A percentile compares a stretch with the other conserved stretches of the same genome.
Evolutionary conservation across 2,329 filamentous ascomycete species (phyloP).

Genomic region (Cladosporium sphaerospermum): DNA sequence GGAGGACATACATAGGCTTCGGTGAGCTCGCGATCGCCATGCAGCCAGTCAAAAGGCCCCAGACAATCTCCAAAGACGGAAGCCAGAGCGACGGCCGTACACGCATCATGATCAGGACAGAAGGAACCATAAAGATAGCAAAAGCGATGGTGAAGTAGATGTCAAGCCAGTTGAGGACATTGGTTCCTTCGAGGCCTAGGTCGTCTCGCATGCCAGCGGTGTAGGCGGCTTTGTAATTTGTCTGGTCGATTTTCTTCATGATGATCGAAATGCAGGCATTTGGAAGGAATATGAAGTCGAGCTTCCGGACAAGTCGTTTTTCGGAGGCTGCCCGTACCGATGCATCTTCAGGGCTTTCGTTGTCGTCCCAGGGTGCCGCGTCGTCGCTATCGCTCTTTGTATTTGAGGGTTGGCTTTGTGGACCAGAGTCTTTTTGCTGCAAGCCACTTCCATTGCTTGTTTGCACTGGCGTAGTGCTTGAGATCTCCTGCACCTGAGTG

Average conservation of each 20-base stretch:
- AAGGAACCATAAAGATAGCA: slow-evolving; percentile 35
- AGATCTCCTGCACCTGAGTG: not conserved
- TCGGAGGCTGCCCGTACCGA: not conserved
- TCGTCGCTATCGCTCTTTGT: not conserved
- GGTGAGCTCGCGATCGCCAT: slow-evolving; percentile 34
- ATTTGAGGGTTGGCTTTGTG: no score
- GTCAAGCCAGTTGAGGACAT: slow-evolving; percentile 36
- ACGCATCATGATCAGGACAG: slow-evolving; percentile 31
- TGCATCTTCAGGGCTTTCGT: not conserved
- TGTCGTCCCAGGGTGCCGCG: not conserved
- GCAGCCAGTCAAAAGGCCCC: slow-evolving; percentile 36
- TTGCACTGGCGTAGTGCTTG: not conserved
- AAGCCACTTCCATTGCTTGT: no score
- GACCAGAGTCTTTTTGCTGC: no score
- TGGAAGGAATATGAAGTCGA: slow-evolving; percentile 15
- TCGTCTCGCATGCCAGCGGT: slow-evolving; percentile 39
- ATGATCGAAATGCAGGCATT: slow-evolving; percentile 14
- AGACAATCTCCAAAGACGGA: slow-evolving; percentile 36
- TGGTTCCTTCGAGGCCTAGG: slow-evolving; percentile 29
- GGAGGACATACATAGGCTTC: slow-evolving; percentile 35
- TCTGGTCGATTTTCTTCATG: slow-evolving; percentile 30
- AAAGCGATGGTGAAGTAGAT: slow-evolving; percentile 30
- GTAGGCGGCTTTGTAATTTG: slow-evolving; percentile 40
- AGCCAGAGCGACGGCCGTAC: slow-evolving; percentile 26
- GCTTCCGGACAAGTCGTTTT: slow-evolving; percentile 16